Conservation (phyloP, 164 flowering plant species). For the Stephania cephalantha region DNA sequence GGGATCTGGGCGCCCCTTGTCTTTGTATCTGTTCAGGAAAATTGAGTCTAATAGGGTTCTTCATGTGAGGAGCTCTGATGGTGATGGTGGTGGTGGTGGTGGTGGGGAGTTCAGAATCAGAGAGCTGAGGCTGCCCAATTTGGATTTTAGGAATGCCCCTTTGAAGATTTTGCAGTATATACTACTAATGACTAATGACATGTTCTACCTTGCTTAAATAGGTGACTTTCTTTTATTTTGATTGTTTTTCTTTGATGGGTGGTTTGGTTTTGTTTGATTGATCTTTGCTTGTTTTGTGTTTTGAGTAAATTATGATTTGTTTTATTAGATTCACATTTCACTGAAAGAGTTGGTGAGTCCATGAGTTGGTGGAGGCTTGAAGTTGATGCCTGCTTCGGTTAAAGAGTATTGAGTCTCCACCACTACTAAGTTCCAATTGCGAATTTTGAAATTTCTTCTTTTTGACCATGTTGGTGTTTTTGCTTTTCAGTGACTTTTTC, state of each 20-base stretch:
- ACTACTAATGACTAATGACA: slow-evolving; percentile 57
- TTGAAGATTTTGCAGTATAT: slow-evolving; percentile 64
- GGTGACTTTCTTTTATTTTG: slow-evolving; percentile 7
- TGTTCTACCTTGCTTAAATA: slow-evolving; percentile 50
- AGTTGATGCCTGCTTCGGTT: background rate
- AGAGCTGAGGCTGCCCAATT: slow-evolving; percentile 56
- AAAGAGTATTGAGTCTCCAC: background rate
- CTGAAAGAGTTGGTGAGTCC: too few species aligned
- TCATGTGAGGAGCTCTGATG: slow-evolving; percentile 9
- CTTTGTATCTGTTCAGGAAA: slow-evolving; percentile 49
- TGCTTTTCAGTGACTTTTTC: too few species aligned
- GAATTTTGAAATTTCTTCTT: too few species aligned
- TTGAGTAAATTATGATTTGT: background rate
- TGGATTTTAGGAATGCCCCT: slow-evolving; percentile 60
- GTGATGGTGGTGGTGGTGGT: background rate
- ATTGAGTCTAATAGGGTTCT: slow-evolving; percentile 34
- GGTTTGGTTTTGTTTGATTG: background rate
- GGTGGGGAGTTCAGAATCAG: slow-evolving; percentile 42
- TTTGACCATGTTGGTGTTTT: too few species aligned
- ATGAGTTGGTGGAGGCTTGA: background rate
- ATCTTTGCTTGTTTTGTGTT: background rate
- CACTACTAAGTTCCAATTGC: background rate
- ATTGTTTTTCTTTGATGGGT: background rate
- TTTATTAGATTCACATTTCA: background rate
- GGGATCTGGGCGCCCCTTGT: slow-evolving; percentile 4